phyloP scores from a whole-genome alignment of 345 rosid species.

The Lepidium africanum region DNA sequence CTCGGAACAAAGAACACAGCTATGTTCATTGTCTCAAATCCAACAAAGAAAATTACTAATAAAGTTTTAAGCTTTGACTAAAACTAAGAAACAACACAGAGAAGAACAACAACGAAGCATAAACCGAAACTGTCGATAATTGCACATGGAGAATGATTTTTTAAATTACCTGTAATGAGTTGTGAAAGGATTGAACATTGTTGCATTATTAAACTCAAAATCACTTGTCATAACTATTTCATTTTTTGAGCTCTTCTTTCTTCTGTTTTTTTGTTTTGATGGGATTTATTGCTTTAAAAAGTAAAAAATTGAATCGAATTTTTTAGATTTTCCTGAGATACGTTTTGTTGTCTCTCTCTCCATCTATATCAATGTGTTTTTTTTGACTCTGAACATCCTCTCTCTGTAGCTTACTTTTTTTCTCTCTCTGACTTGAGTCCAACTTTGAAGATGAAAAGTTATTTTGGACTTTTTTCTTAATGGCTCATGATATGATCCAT shows the following conservation, averaged over 20 bases:
- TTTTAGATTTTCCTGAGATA: slow-evolving; percentile 68
- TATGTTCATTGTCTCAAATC: slow-evolving; percentile 38
- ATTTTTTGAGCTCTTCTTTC: not conserved
- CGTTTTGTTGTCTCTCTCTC: slow-evolving; percentile 37
- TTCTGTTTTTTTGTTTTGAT: not conserved
- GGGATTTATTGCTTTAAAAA: slow-evolving; percentile 36
- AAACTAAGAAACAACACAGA: slow-evolving; percentile 24
- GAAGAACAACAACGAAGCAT: slow-evolving; percentile 40
- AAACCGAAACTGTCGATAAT: slow-evolving; percentile 4
- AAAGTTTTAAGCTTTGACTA: not conserved
- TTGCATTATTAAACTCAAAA: slow-evolving; percentile 24
- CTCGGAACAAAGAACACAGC: slow-evolving; percentile 41
- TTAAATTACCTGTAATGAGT: slow-evolving; percentile 24
- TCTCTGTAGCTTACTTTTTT: slow-evolving; percentile 8
- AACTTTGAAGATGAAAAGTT: slow-evolving; percentile 31
- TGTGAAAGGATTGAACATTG: slow-evolving; percentile 24
- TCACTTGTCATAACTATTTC: not conserved
- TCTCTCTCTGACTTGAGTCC: slow-evolving; percentile 24
- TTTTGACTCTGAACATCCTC: not conserved
- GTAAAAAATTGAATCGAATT: slow-evolving; percentile 62
- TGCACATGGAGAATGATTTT: slow-evolving; percentile 17
- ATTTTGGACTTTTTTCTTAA: slow-evolving; percentile 14
- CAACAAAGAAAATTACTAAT: not conserved
- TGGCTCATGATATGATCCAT: slow-evolving; percentile 12
- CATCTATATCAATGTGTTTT: slow-evolving; percentile 22